phyloP scores from a whole-genome alignment of 176 grass and related monocot genomes.

The Thinopyrum elongatum region DNA sequence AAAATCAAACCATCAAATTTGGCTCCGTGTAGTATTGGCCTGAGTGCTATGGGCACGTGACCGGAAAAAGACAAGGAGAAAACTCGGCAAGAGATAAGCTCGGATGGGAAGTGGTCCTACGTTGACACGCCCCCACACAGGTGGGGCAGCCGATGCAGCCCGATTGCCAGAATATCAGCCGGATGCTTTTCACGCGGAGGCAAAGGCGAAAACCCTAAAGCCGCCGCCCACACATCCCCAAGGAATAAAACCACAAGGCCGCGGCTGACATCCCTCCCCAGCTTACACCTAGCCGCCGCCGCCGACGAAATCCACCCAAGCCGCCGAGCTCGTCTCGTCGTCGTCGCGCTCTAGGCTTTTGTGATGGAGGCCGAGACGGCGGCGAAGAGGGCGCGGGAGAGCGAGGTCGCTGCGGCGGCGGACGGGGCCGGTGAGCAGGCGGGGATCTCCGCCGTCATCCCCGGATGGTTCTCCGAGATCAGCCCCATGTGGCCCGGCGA shows the following conservation, averaged over 20 bases:
- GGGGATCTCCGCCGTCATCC: slow-evolving; percentile 86
- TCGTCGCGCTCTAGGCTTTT: not conserved
- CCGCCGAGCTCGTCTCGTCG: not conserved
- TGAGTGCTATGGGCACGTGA: too few relatives aligned
- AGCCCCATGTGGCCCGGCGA: slow-evolving; percentile 98
- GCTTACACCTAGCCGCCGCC: not conserved
- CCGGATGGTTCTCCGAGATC: slow-evolving; percentile 99
- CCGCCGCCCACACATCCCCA: too few relatives aligned
- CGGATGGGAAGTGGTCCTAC: too few relatives aligned
- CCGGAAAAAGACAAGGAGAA: too few relatives aligned
- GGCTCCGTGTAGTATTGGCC: too few relatives aligned
- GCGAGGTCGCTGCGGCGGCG: slow-evolving; percentile 10
- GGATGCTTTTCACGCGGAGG: too few relatives aligned
- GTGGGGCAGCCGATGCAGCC: too few relatives aligned
- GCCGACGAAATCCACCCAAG: not conserved
- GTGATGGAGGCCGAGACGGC: slow-evolving; percentile 47
- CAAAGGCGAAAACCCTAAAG: too few relatives aligned
- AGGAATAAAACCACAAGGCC: slow-evolving; percentile 16
- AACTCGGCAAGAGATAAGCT: too few relatives aligned
- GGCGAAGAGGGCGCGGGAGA: slow-evolving; percentile 48
- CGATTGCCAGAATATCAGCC: too few relatives aligned
- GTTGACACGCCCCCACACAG: too few relatives aligned
- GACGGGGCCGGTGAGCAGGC: slow-evolving; percentile 42
- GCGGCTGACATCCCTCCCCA: slow-evolving; percentile 5
- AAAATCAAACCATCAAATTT: too few relatives aligned